phyloP scores from a whole-genome alignment of 768 basidiomycete species.

The Phylloporus rhodoxanthus region DNA sequence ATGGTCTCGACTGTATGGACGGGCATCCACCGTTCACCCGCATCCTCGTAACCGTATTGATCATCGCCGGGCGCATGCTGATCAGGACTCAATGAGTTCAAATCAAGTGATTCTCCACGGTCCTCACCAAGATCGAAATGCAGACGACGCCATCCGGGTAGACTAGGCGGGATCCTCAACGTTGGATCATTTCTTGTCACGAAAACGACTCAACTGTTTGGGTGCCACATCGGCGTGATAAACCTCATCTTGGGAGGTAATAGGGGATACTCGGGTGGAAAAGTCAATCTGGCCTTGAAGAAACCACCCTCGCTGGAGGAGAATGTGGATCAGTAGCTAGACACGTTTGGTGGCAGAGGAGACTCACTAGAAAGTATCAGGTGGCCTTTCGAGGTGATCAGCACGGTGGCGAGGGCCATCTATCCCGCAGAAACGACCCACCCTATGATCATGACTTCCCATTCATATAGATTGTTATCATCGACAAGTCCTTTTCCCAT shows the following conservation, averaged over 20 bases:
- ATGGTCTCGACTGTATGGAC: slow-evolving; percentile 97
- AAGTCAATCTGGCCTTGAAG: slow-evolving; percentile 84
- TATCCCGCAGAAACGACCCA: slow-evolving; percentile 34
- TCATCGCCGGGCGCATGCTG: slow-evolving; percentile 96
- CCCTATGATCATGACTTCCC: slow-evolving; percentile 96
- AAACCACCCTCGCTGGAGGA: slow-evolving; percentile 86
- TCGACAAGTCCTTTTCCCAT: slow-evolving; percentile 74
- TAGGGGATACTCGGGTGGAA: slow-evolving; percentile 87
- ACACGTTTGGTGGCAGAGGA: not conserved
- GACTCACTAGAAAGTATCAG: slow-evolving; percentile 86
- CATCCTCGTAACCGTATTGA: slow-evolving; percentile 95
- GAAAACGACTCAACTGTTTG: slow-evolving; percentile 67
- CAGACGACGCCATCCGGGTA: slow-evolving; percentile 91
- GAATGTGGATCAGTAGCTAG: slow-evolving; percentile 1
- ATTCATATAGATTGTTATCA: slow-evolving; percentile 91
- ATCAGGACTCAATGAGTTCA: slow-evolving; percentile 2
- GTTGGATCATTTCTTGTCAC: not conserved
- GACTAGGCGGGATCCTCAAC: slow-evolving; percentile 43
- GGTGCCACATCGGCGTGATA: slow-evolving; percentile 94
- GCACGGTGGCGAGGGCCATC: slow-evolving; percentile 7
- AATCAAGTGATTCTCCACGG: not conserved
- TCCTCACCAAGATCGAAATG: slow-evolving; percentile 84
- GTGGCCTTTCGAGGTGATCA: slow-evolving; percentile 51
- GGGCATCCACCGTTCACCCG: slow-evolving; percentile 95
- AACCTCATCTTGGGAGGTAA: slow-evolving; percentile 95